phyloP scores from a whole-genome alignment of 75 land plant species.

The Sequoiadendron giganteum region DNA sequence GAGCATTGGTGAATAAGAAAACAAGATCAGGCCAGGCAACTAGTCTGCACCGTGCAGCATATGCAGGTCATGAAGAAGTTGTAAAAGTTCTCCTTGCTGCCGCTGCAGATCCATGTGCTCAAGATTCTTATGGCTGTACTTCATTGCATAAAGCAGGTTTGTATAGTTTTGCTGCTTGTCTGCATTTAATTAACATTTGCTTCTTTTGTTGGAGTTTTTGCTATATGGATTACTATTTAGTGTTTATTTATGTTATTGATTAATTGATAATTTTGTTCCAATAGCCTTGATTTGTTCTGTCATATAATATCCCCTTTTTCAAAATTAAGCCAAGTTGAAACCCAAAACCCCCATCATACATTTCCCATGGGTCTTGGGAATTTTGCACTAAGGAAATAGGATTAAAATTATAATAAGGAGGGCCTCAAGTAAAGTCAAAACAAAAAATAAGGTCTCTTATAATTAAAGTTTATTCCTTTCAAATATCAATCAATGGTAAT shows the following conservation, averaged over 20 bases:
- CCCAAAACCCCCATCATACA: no score
- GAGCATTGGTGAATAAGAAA: slow-evolving; percentile 32
- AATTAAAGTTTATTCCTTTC: no score
- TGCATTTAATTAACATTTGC: neutral
- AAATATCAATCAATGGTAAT: no score
- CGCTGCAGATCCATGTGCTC: slow-evolving; percentile 32
- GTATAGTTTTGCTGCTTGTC: neutral
- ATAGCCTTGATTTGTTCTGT: neutral
- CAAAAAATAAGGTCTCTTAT: no score
- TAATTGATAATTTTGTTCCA: neutral
- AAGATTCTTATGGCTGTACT: slow-evolving; percentile 40
- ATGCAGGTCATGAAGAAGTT: slow-evolving; percentile 40
- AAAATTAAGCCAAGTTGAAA: no score
- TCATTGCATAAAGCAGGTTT: slow-evolving; percentile 44
- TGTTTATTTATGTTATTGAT: neutral
- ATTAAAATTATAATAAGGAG: no score
- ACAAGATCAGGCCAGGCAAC: slow-evolving; percentile 52
- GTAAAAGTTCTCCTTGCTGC: slow-evolving; percentile 31
- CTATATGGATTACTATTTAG: neutral
- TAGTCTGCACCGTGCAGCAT: slow-evolving; percentile 49
- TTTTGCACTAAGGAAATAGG: no score
- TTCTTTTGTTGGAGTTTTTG: neutral
- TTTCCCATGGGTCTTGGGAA: no score
- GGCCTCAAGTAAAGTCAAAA: no score
- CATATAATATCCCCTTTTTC: no score